Percentiles rank a stretch among this genome's conserved stretches.
Conservation (phyloP, 2,329 filamentous ascomycete species). For the Cercospora beticola region DNA sequence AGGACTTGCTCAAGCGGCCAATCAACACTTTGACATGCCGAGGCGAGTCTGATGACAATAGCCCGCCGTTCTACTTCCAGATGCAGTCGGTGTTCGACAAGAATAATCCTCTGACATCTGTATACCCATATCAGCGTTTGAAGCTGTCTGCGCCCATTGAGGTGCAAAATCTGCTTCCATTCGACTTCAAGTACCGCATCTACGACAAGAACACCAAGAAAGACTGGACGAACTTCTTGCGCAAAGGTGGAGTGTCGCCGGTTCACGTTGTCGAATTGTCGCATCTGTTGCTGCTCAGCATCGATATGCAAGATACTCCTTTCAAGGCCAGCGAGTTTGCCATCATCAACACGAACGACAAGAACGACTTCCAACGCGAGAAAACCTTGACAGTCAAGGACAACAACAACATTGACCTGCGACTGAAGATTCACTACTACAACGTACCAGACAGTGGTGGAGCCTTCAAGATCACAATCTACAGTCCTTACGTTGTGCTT, state of each 20-base stretch:
- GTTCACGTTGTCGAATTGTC: constrained; percentile 96
- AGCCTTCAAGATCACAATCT: constrained; percentile 92
- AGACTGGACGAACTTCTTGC: constrained; percentile 97
- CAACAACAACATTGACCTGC: constrained; percentile 72
- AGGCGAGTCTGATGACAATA: constrained; percentile 74
- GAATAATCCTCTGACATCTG: constrained; percentile 76
- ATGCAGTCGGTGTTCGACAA: constrained; percentile 83
- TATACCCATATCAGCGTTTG: constrained; percentile 92
- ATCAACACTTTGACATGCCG: constrained; percentile 86
- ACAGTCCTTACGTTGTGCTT: constrained; percentile 89
- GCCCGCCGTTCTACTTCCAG: constrained; percentile 92
- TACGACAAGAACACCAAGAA: constrained; percentile 99
- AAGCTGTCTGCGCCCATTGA: constrained; percentile 90
- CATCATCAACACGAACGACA: constrained; percentile 87
- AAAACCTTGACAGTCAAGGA: constrained; percentile 79
- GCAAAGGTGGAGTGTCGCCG: constrained; percentile 94
- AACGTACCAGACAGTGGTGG: constrained; percentile 88
- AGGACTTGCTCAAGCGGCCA: constrained; percentile 78
- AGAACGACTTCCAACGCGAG: constrained; percentile 86
- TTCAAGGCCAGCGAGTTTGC: constrained; percentile 96
- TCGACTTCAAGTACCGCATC: constrained; percentile 98
- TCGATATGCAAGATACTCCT: constrained; percentile 94
- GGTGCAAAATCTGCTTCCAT: constrained; percentile 89
- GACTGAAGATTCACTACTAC: constrained; percentile 86
- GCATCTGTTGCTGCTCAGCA: constrained; percentile 84